Evolutionary conservation across 257 asterid genomes (phyloP).

Genomic region (Prunella vulgaris): DNA sequence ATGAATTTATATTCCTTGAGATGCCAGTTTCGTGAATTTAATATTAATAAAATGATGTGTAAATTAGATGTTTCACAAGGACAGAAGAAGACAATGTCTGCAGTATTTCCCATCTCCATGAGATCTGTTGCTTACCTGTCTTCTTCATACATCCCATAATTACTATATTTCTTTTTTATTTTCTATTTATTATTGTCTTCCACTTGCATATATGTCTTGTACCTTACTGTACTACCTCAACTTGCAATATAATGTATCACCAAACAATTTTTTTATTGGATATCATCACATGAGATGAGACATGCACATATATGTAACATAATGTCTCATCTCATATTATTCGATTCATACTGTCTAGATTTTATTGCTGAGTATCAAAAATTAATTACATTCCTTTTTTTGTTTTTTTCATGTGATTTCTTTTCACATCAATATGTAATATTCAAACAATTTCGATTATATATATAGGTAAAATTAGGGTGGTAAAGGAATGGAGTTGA

Average conservation of each 20-base stretch:
- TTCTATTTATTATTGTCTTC: background rate
- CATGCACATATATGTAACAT: too few species aligned
- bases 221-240: background rate
- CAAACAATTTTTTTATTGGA: too few species aligned
- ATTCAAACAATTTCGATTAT: background rate
- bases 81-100: constrained; percentile 25
- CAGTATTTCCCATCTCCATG: constrained; percentile 29
- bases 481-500: too few species aligned
- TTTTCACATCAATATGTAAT: background rate
- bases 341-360: too few species aligned
- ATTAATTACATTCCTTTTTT: too few species aligned
- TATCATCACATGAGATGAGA: too few species aligned
- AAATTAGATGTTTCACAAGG: background rate
- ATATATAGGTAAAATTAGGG: background rate
- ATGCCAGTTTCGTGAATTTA: too few species aligned
- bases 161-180: background rate
- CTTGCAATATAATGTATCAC: background rate
- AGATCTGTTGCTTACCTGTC: constrained; percentile 29
- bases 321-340: too few species aligned
- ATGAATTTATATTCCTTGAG: too few species aligned
- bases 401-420: too few species aligned
- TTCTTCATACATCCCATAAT: background rate
- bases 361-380: too few species aligned
- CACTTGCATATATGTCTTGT: background rate
- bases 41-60: background rate